These are phyloP conservation scores for Xylaria bambusicola DNA, from an alignment of 495 filamentous ascomycete species.

Conservation along the genomic window DNA sequence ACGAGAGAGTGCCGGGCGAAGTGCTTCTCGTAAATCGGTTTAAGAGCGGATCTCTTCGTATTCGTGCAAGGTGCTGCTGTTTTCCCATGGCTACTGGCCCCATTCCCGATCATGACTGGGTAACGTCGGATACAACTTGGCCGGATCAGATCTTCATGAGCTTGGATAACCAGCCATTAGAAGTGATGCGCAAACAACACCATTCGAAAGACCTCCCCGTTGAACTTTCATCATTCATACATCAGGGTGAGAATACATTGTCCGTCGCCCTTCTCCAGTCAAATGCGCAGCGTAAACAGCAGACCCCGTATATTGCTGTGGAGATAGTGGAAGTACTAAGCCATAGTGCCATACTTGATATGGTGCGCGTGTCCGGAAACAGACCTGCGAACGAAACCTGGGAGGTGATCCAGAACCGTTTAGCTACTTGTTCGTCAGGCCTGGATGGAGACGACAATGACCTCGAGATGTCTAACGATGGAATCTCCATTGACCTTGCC, in stretches of 20 bases:
- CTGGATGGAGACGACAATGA: conserved; percentile 60
- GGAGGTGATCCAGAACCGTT: conserved; percentile 50
- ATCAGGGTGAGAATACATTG: conserved; percentile 59
- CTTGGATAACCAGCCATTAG: conserved; percentile 63
- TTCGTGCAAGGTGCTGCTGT: conserved; percentile 42
- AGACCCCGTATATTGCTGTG: conserved; percentile 57
- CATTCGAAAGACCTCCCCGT: conserved; percentile 74
- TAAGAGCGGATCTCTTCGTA: conserved; percentile 41
- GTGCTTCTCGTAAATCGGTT: conserved; percentile 34
- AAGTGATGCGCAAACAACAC: conserved; percentile 62
- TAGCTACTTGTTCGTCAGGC: conserved; percentile 30
- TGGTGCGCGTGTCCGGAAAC: conserved; percentile 36
- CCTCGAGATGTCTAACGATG: conserved; percentile 61
- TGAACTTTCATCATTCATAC: conserved; percentile 64
- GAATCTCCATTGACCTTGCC: conserved; percentile 69
- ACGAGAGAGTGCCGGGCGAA: conserved; percentile 15
- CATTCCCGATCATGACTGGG: conserved; percentile 56
- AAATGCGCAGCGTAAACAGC: conserved; percentile 12
- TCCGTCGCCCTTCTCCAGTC: conserved; percentile 52
- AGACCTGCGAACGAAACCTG: conserved; percentile 43
- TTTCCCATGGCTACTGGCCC: neutral
- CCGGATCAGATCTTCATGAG: conserved; percentile 68
- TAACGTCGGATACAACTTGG: conserved; percentile 65
- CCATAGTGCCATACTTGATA: conserved; percentile 50
- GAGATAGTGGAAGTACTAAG: conserved; percentile 59